These are phyloP conservation scores for Pseudozyma pruni DNA, from an alignment of 1,284 basidiomycete species.

Conservation along the genomic window DNA sequence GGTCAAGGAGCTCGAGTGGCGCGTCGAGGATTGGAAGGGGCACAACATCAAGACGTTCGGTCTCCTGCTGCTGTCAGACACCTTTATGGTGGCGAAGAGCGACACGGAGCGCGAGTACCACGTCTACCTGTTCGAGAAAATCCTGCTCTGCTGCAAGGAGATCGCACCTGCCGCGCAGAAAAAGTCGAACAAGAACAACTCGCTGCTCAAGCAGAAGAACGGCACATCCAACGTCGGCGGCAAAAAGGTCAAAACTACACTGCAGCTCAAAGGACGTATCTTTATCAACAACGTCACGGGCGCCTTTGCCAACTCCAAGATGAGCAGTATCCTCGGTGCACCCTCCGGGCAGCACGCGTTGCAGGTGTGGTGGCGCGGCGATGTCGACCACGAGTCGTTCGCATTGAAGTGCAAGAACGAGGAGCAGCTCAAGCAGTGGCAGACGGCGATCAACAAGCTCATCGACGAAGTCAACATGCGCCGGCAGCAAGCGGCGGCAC, in stretches of 20 bases:
- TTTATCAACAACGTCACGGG: constrained; percentile 95
- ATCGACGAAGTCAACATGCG: constrained; percentile 73
- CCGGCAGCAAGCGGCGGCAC: constrained; percentile 46
- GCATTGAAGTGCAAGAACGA: constrained; percentile 91
- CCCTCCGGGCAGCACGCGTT: constrained; percentile 70
- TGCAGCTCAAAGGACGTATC: constrained; percentile 94
- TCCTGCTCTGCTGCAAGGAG: constrained; percentile 98
- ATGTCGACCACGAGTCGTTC: constrained; percentile 89
- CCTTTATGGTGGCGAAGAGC: constrained; percentile 94
- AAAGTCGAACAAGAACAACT: constrained; percentile 64
- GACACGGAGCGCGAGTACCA: constrained; percentile 97
- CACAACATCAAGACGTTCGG: constrained; percentile 95
- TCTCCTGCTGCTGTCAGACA: constrained; percentile 88
- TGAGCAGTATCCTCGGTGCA: constrained; percentile 43
- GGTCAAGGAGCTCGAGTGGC: constrained; percentile 84
- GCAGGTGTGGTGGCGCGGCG: constrained; percentile 92
- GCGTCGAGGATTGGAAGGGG: constrained; percentile 99
- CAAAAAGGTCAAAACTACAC: constrained; percentile 73
- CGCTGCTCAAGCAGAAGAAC: constrained; percentile 55
- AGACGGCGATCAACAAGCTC: constrained; percentile 84
- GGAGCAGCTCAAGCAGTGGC: constrained; percentile 93
- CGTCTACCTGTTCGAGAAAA: constrained; percentile 98
- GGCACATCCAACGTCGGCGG: constrained; percentile 17
- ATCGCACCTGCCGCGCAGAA: constrained; percentile 70
- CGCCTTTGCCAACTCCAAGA: constrained; percentile 71